A percentile compares a stretch with the other conserved stretches of the same genome.
Conservation (phyloP, 2,329 filamentous ascomycete genomes). For the Paecilomyces dactylethromorphus region DNA sequence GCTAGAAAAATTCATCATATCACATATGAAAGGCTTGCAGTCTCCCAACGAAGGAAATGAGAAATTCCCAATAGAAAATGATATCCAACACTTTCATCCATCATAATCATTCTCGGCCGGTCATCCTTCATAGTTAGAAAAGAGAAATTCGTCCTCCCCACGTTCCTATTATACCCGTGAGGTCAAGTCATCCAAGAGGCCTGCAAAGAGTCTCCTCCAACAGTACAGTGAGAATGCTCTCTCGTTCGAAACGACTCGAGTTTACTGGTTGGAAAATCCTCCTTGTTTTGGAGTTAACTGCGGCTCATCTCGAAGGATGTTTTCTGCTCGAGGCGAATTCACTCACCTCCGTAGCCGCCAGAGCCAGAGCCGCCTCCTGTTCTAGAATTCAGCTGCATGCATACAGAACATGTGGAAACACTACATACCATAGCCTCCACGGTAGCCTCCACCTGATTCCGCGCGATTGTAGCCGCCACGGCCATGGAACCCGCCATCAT, state of each 20-base stretch:
- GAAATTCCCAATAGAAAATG: background rate
- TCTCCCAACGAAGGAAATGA: background rate
- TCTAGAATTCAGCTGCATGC: conserved; percentile 8
- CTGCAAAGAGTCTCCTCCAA: background rate
- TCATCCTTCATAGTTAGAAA: background rate
- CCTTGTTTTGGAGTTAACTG: background rate
- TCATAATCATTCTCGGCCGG: background rate
- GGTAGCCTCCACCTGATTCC: conserved; percentile 18
- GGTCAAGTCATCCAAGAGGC: background rate
- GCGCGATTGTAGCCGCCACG: conserved; percentile 38
- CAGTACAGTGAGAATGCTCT: background rate
- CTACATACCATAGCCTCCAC: conserved; percentile 28
- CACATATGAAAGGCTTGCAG: background rate
- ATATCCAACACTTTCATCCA: background rate
- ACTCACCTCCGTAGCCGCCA: background rate
- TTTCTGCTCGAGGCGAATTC: background rate
- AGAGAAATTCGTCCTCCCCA: background rate
- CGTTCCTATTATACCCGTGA: background rate
- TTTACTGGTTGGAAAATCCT: background rate
- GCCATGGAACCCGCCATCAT: conserved; percentile 42
- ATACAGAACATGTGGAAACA: conserved; percentile 17
- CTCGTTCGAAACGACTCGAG: background rate
- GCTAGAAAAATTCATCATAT: background rate
- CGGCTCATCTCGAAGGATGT: background rate
- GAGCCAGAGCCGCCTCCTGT: conserved; percentile 9